These are phyloP conservation scores for Mycena belliarum DNA, from an alignment of 768 basidiomycete species.

Conservation along the genomic window DNA sequence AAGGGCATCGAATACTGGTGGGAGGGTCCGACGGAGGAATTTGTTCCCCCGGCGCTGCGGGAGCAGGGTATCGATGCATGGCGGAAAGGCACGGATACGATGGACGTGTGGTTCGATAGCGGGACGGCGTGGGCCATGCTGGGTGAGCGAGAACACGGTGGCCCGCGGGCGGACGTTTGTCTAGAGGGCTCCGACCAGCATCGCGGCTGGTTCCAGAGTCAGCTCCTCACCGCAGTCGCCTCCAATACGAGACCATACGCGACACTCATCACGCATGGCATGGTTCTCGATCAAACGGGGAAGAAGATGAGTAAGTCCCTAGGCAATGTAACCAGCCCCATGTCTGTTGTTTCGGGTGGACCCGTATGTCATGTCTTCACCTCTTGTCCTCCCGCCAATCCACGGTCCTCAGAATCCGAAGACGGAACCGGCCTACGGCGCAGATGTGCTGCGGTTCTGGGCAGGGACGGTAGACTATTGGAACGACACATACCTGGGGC, in stretches of 20 bases:
- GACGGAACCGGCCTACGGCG: slow-evolving; percentile 77
- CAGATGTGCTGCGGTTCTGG: slow-evolving; percentile 89
- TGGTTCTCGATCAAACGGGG: slow-evolving; percentile 89
- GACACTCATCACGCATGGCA: slow-evolving; percentile 90
- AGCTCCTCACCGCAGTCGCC: slow-evolving; percentile 79
- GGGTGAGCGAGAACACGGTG: slow-evolving; percentile 30
- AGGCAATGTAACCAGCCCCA: slow-evolving; percentile 88
- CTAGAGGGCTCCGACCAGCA: slow-evolving; percentile 97
- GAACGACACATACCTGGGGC: slow-evolving; percentile 85
- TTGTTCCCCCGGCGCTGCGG: slow-evolving; percentile 64
- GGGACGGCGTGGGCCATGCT: slow-evolving; percentile 93
- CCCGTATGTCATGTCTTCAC: slow-evolving; percentile 45
- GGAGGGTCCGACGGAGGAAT: slow-evolving; percentile 81
- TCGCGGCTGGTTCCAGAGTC: slow-evolving; percentile 98
- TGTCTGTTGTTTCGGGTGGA: slow-evolving; percentile 78
- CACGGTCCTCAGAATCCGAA: slow-evolving; percentile 53
- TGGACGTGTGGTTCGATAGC: slow-evolving; percentile 99
- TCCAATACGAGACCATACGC: slow-evolving; percentile 61
- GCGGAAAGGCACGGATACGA: slow-evolving; percentile 88
- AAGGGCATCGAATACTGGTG: slow-evolving; percentile 90
- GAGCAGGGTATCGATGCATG: slow-evolving; percentile 53
- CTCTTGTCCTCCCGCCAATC: background rate
- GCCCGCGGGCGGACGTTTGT: slow-evolving; percentile 76
- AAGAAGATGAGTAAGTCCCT: slow-evolving; percentile 98
- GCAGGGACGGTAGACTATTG: slow-evolving; percentile 89